Percentiles rank a stretch among this genome's conserved stretches.
Evolutionary conservation across 208 protist genomes (phyloP).

Genomic region (Leishmania guyanensis): DNA sequence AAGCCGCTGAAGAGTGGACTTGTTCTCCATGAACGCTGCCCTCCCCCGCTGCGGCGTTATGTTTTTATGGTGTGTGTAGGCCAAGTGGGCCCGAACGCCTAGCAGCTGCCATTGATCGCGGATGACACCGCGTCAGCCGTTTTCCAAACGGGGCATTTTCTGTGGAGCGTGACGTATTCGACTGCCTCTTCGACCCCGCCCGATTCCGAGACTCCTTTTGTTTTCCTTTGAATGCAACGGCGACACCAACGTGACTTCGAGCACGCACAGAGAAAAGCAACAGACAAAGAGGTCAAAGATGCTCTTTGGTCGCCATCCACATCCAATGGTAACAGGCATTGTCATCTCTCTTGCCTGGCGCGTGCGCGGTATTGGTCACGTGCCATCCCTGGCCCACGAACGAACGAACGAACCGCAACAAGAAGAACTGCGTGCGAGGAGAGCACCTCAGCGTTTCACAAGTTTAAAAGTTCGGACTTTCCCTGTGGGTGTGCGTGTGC

Average conservation of each 20-base stretch:
- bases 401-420: no score
- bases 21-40: neutral
- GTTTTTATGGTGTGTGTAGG: neutral
- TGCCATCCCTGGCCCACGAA: no score
- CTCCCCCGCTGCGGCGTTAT: neutral
- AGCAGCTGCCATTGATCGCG: neutral
- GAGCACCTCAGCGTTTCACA: neutral
- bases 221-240: neutral
- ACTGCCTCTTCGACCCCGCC: neutral
- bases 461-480: conserved; percentile 21
- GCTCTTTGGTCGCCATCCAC: neutral
- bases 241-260: neutral
- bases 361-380: neutral
- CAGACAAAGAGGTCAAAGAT: neutral
- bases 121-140: neutral
- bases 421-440: no score
- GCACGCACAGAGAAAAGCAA: neutral
- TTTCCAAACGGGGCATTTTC: neutral
- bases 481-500: conserved; percentile 43
- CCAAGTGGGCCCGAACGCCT: neutral
- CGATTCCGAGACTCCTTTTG: no score
- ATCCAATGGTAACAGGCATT: neutral
- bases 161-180: neutral
- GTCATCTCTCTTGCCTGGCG: neutral
- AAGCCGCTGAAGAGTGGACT: neutral